phyloP scores from a whole-genome alignment of 805 yeast species.

The Pichia paraexigua region DNA sequence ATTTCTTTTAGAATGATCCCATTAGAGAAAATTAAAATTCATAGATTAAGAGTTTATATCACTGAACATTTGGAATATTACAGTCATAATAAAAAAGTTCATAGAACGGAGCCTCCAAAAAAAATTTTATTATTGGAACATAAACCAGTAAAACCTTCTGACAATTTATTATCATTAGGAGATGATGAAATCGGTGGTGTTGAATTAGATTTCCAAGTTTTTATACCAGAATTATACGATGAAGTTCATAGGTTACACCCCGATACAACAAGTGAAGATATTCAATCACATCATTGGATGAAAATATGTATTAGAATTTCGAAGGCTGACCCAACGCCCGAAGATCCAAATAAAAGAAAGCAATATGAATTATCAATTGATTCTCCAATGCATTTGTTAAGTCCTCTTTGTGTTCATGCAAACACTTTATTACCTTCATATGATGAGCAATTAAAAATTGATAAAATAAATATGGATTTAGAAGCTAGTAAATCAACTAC shows the following conservation, averaged over 20 bases:
- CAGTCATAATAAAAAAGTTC: conserved; percentile 79
- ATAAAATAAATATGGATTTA: background rate
- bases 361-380: conserved; percentile 94
- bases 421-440: conserved; percentile 74
- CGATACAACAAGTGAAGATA: conserved; percentile 70
- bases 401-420: conserved; percentile 72
- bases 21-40: conserved; percentile 77
- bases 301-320: conserved; percentile 81
- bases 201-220: conserved; percentile 82
- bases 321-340: conserved; percentile 45
- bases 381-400: conserved; percentile 81
- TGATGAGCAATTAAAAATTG: conserved; percentile 24
- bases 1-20: conserved; percentile 80
- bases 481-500: background rate
- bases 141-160: conserved; percentile 46
- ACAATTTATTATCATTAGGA: conserved; percentile 38
- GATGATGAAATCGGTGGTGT: conserved; percentile 54
- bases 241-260: conserved; percentile 63
- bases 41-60: conserved; percentile 74
- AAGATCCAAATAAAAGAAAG: conserved; percentile 50
- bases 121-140: conserved; percentile 78
- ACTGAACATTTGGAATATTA: conserved; percentile 90
- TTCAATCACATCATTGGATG: conserved; percentile 93
- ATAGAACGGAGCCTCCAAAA: conserved; percentile 82
- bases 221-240: conserved; percentile 62